These are phyloP conservation scores for Pestalotiopsis sp. DNA, from an alignment of 2,329 filamentous ascomycete species.

Conservation along the genomic window DNA sequence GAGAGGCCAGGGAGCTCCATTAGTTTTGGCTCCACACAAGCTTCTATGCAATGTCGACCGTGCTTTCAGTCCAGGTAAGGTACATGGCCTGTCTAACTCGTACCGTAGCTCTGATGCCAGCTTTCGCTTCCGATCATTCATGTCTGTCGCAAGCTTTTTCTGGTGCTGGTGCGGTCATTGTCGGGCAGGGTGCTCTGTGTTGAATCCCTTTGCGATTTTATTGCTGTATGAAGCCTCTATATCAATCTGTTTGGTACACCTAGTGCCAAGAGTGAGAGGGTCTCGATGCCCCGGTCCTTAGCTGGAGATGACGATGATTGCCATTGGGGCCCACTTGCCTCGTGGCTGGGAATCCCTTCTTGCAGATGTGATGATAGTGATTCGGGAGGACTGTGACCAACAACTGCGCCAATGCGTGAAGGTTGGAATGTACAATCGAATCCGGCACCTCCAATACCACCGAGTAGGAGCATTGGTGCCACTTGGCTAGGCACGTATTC, in stretches of 20 bases:
- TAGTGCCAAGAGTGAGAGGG: no score
- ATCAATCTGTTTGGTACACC: no score
- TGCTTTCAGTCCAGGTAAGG: neutral
- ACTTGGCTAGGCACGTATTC: neutral
- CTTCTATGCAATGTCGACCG: neutral
- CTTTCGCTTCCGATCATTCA: no score
- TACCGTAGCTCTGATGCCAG: neutral
- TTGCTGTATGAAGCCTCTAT: no score
- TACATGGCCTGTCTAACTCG: neutral
- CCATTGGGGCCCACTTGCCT: neutral
- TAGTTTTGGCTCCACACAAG: neutral
- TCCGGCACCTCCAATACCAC: no score
- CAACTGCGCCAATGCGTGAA: no score
- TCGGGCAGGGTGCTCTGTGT: no score
- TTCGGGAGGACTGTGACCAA: neutral
- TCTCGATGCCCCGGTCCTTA: neutral
- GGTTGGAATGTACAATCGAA: no score
- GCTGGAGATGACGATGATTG: neutral
- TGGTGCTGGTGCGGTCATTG: no score
- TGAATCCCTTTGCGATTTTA: no score
- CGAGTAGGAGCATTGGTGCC: no score
- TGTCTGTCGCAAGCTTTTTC: no score
- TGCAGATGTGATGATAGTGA: neutral
- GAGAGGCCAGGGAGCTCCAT: neutral
- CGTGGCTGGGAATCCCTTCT: neutral